phyloP scores from a whole-genome alignment of 2,329 filamentous ascomycete genomes.

The Celoporthe dispersa region DNA sequence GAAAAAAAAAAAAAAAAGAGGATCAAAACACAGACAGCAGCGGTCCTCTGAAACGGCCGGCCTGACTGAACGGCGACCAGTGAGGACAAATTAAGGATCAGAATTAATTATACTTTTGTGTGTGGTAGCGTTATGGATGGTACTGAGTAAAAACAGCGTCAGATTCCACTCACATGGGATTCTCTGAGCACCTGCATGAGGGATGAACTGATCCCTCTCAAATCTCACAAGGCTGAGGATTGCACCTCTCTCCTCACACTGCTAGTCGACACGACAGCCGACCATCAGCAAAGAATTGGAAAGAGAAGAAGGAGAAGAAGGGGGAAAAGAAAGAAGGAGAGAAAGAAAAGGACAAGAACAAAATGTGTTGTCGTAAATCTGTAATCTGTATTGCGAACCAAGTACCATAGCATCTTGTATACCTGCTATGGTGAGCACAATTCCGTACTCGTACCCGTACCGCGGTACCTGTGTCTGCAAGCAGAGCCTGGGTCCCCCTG shows the following conservation, averaged over 20 bases:
- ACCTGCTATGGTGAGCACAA: not conserved
- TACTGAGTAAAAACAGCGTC: slow-evolving; percentile 5
- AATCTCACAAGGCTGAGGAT: not conserved
- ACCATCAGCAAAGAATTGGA: not conserved
- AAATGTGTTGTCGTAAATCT: not conserved
- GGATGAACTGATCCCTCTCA: not conserved
- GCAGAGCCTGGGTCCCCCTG: slow-evolving; percentile 3
- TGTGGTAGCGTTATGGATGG: not conserved
- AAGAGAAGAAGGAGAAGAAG: not conserved
- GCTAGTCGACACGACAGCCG: not conserved
- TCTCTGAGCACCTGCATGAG: not conserved
- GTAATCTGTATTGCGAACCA: slow-evolving; percentile 4
- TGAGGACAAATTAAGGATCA: not conserved
- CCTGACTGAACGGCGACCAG: slow-evolving; percentile 1
- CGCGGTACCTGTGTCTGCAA: slow-evolving; percentile 5
- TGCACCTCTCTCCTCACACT: not conserved
- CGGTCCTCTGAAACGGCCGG: slow-evolving; percentile 3
- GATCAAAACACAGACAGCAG: not conserved
- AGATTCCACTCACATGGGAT: slow-evolving; percentile 12
- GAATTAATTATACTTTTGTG: not conserved
- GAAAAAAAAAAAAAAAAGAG: not conserved
- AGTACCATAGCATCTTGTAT: not conserved
- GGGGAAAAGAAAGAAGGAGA: not conserved
- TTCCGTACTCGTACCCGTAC: slow-evolving; percentile 11
- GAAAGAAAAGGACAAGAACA: not conserved